Evolutionary conservation across 805 yeast species (phyloP).

Genomic region (Starmerella tilneyi): DNA sequence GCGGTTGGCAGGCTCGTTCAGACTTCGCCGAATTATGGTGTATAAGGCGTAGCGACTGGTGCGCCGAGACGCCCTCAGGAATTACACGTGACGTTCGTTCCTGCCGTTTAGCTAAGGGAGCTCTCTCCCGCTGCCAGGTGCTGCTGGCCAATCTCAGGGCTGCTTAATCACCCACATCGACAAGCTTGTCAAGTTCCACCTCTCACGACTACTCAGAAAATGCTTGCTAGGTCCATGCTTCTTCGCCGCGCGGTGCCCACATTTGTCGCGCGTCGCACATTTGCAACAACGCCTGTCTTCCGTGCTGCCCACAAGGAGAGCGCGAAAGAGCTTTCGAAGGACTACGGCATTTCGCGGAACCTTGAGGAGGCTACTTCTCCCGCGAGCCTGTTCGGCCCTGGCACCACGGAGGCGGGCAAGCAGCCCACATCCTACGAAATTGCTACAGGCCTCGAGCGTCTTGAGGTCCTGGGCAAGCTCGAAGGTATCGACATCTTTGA

Average conservation of each 20-base stretch:
- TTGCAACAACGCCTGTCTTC: slow-evolving; percentile 12
- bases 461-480: slow-evolving; percentile 83
- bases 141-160: slow-evolving; percentile 9
- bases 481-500: slow-evolving; percentile 91
- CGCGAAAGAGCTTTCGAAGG: slow-evolving; percentile 21
- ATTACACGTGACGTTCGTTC: slow-evolving; percentile 4
- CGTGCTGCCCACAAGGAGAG: slow-evolving; percentile 16
- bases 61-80: not conserved
- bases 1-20: no score
- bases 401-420: slow-evolving; percentile 49
- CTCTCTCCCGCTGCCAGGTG: not conserved
- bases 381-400: slow-evolving; percentile 74
- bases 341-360: slow-evolving; percentile 21
- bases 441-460: slow-evolving; percentile 96
- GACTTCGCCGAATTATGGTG: no score
- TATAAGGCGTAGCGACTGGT: not conserved
- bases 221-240: slow-evolving; percentile 19
- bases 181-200: not conserved
- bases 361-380: slow-evolving; percentile 73
- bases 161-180: slow-evolving; percentile 4
- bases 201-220: not conserved
- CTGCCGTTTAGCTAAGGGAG: not conserved
- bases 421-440: slow-evolving; percentile 92
- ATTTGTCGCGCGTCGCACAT: slow-evolving; percentile 15
- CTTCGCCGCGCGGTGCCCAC: slow-evolving; percentile 18